Conservation (phyloP, 306 rosid genomes). For the Quercus wislizeni region DNA sequence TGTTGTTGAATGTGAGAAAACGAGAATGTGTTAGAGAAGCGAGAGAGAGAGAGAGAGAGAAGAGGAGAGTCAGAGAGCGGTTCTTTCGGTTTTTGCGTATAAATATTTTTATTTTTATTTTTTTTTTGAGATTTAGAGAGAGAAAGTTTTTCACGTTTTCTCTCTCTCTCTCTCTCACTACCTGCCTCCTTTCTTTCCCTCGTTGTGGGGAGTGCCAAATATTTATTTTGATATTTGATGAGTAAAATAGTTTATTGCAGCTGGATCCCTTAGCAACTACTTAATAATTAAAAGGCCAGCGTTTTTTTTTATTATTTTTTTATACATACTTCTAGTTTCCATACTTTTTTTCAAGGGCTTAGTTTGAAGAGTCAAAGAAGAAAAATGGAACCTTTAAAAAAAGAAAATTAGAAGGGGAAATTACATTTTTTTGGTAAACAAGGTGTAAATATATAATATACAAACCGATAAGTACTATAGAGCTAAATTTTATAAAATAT, state of each 20-base stretch:
- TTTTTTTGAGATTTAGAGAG: neutral
- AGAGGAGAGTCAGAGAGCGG: neutral
- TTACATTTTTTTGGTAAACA: too few relatives aligned
- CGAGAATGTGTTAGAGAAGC: neutral
- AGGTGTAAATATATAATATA: too few relatives aligned
- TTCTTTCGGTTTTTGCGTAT: neutral
- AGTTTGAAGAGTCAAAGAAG: too few relatives aligned
- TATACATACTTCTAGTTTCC: too few relatives aligned
- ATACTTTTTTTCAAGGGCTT: too few relatives aligned
- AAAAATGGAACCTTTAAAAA: too few relatives aligned
- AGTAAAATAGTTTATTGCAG: neutral
- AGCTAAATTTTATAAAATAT: too few relatives aligned
- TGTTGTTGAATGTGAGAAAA: neutral
- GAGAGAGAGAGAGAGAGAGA: neutral
- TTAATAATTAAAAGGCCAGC: neutral
- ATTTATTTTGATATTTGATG: neutral
- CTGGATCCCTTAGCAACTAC: neutral
- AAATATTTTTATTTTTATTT: neutral
- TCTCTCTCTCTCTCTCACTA: neutral
- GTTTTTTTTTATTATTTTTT: too few relatives aligned
- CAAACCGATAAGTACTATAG: too few relatives aligned
- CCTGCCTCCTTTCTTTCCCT: neutral
- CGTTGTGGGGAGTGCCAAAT: neutral
- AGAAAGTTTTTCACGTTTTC: neutral
- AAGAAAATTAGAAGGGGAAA: too few relatives aligned